These are phyloP conservation scores for Fusarium fujikuroi DNA, from an alignment of 2,329 filamentous ascomycete species.

Conservation along the genomic window DNA sequence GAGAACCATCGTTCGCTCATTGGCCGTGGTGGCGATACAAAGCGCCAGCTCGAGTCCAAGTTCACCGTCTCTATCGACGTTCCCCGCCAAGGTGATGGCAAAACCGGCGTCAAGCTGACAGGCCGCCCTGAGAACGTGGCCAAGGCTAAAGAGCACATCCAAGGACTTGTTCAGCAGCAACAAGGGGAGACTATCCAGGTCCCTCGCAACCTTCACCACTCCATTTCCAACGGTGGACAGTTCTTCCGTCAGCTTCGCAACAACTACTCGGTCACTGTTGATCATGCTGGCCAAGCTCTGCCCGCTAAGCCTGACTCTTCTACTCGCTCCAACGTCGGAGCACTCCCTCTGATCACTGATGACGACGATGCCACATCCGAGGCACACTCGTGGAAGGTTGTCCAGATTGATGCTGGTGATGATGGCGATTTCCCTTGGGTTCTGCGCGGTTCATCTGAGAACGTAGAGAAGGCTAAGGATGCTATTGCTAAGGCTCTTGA, in stretches of 20 bases:
- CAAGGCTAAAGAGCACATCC: constrained; percentile 87
- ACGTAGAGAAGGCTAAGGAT: constrained; percentile 82
- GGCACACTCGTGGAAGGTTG: constrained; percentile 84
- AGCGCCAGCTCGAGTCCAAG: constrained; percentile 84
- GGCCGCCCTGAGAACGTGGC: constrained; percentile 83
- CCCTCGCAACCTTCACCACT: constrained; percentile 84
- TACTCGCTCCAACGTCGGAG: constrained; percentile 66
- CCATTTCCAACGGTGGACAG: constrained; percentile 86
- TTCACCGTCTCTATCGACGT: constrained; percentile 91
- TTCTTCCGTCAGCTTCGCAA: constrained; percentile 92
- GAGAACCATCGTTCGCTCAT: constrained; percentile 93
- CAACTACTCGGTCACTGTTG: constrained; percentile 88
- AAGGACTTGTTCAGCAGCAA: constrained; percentile 81
- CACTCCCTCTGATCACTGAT: constrained; percentile 93
- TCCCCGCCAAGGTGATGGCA: constrained; percentile 85
- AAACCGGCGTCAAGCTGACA: constrained; percentile 86
- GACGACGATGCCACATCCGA: constrained; percentile 73
- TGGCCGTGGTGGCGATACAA: constrained; percentile 88
- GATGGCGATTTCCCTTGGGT: constrained; percentile 89
- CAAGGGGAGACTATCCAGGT: constrained; percentile 89
- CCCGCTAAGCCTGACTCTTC: constrained; percentile 74
- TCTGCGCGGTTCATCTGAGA: constrained; percentile 80
- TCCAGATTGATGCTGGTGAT: constrained; percentile 70
- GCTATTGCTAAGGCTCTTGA: constrained; percentile 78
- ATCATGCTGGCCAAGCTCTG: constrained; percentile 83